A percentile compares a stretch with the other conserved stretches of the same genome.
These are phyloP conservation scores for Saccharomycopsis oosterbeekiorum DNA, from an alignment of 805 yeast genomes.

Conservation along the genomic window DNA sequence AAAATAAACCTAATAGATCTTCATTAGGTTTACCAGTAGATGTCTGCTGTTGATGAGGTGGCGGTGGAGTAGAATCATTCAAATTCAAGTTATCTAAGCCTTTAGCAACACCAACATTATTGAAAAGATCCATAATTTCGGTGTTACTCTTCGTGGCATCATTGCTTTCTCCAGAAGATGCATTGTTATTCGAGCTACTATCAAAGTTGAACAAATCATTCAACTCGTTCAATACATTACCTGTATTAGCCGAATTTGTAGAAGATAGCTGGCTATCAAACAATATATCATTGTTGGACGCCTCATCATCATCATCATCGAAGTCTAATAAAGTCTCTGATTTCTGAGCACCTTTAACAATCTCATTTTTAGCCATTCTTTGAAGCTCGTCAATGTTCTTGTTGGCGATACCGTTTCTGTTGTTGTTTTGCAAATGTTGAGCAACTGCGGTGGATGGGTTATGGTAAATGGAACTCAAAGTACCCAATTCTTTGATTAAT, in stretches of 20 bases:
- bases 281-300: neutral
- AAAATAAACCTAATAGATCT: conserved; percentile 14
- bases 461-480: conserved; percentile 82
- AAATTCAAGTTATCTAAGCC: conserved; percentile 14
- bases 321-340: conserved; percentile 81
- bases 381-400: conserved; percentile 70
- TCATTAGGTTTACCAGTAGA: conserved; percentile 10
- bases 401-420: conserved; percentile 30
- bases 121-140: conserved; percentile 17
- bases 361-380: conserved; percentile 67
- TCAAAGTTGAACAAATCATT: conserved; percentile 53
- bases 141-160: neutral
- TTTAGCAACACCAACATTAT: conserved; percentile 8
- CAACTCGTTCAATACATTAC: conserved; percentile 56
- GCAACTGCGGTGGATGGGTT: conserved; percentile 61
- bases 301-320: conserved; percentile 53
- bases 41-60: neutral
- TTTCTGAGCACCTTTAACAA: conserved; percentile 45
- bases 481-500: conserved; percentile 65
- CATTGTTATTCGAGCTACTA: conserved; percentile 1
- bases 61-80: neutral
- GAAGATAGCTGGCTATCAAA: conserved; percentile 16
- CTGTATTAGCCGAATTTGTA: conserved; percentile 20
- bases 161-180: neutral
- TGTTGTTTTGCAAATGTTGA: conserved; percentile 27